Percentiles rank a stretch among this genome's conserved stretches.
Conservation (phyloP, 75 land plant genomes). For the Cupressus sempervirens region DNA sequence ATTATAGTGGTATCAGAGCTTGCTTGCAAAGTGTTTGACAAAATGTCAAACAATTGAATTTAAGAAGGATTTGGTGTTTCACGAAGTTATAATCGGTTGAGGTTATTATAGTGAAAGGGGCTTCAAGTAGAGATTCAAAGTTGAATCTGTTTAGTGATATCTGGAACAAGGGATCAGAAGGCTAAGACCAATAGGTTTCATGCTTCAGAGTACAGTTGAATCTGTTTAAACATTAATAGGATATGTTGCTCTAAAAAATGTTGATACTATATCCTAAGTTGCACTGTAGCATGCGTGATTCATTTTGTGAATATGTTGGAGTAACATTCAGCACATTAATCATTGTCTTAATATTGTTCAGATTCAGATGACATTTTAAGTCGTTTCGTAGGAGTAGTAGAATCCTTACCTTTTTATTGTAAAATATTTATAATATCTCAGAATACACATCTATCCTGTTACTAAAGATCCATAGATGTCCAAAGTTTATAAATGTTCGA, state of each 20-base stretch:
- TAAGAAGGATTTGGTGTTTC: no score
- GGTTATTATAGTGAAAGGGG: no score
- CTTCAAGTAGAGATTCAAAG: no score
- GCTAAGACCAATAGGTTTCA: no score
- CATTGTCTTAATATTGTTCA: neutral
- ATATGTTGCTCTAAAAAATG: neutral
- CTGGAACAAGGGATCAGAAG: no score
- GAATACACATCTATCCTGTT: neutral
- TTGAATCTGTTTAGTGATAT: no score
- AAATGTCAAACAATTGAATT: no score
- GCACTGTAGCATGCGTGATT: neutral
- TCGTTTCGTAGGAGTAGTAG: neutral
- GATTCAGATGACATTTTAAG: neutral
- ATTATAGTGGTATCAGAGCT: no score
- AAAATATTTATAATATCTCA: neutral
- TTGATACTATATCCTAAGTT: neutral
- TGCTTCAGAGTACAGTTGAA: no score
- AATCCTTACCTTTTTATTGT: neutral
- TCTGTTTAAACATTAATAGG: neutral
- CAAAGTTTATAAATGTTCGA: no score
- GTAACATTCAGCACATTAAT: neutral
- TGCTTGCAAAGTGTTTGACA: no score
- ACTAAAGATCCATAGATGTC: neutral
- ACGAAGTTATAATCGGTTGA: no score
- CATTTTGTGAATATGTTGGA: neutral